Base-by-base conservation (phyloP, 192 early-diverging fungal species). In the Entomortierella lignicola region DNA sequence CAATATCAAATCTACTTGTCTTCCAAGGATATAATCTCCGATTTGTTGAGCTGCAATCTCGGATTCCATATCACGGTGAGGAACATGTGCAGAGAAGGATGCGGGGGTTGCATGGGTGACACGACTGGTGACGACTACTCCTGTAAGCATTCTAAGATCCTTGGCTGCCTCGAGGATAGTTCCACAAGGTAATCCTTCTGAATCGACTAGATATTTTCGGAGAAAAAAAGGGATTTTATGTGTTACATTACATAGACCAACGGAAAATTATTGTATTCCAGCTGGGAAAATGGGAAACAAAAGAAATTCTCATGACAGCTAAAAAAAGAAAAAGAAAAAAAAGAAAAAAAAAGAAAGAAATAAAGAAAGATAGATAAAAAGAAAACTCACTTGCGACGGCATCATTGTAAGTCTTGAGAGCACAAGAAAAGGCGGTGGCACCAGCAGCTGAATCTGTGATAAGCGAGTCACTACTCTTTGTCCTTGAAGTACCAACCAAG, bases 391-490 rank as follows among this genome's bases (percentile, higher is more conserved):
- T 95, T 63, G 81, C 95, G 68, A 99, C 94, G 5, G 94, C 98
- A 20, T 89, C 94, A 71, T 99, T 99, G 83, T 96, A 98, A 0
- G 95, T 88, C 86, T 99, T 99, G 26, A 91, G 65, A 8, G 83
- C 90, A 81, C 97, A 98, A 12, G 96, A 86, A 71, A 95, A 98
- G 0, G 98, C 98, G 0, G 98, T 99, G 0, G 97, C 98, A 3
- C 98, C 98, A 32, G 98, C 96, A 15, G 98, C 98, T 47, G 93
- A 95, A 81, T 99, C 98, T 0, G 98, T 98, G 5, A 99, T 87
- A 20, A 98, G 84, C 39, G 92, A 92, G 79, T 71, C 65, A 42
- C 88, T 89, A 50, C 92, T 94, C 31, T 93, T 86, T 15, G 98
- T 99, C 37, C 98, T 91, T 17, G 94, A 96, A n/a, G 91, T 72